Conservation (phyloP, 805 yeast genomes). For the Yarrowia porcina region DNA sequence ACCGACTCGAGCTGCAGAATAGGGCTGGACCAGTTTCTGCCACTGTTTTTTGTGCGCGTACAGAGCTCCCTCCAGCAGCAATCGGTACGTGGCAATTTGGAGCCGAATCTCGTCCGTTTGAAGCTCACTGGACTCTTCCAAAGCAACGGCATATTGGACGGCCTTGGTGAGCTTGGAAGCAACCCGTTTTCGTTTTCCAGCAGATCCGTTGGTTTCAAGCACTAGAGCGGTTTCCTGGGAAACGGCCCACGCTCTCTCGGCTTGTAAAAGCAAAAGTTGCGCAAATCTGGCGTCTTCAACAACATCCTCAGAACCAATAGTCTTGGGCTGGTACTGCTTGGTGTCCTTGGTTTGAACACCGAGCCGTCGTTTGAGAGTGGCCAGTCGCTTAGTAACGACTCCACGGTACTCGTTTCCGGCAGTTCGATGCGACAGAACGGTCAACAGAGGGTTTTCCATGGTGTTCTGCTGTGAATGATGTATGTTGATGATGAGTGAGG, state of each 20-base stretch:
- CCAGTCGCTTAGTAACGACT: constrained; percentile 59
- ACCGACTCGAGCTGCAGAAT: constrained; percentile 59
- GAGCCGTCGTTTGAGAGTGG: constrained; percentile 61
- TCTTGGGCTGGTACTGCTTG: constrained; percentile 53
- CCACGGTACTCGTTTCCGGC: constrained; percentile 52
- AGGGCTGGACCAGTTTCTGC: constrained; percentile 49
- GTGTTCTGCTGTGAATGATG: not conserved
- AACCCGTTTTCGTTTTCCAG: constrained; percentile 50
- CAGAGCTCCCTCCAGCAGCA: constrained; percentile 53
- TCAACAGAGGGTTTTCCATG: constrained; percentile 49
- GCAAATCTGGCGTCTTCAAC: constrained; percentile 52
- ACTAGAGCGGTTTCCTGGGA: constrained; percentile 60
- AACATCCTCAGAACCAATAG: constrained; percentile 50
- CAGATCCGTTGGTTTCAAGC: constrained; percentile 52
- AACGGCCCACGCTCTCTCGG: constrained; percentile 72
- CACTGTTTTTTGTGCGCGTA: constrained; percentile 56
- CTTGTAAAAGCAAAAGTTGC: constrained; percentile 56
- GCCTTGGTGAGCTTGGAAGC: constrained; percentile 68
- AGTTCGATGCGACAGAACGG: constrained; percentile 49
- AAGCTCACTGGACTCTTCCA: constrained; percentile 34
- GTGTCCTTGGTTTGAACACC: constrained; percentile 65
- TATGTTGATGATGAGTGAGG: not conserved
- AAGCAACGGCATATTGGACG: constrained; percentile 43
- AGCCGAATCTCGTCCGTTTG: constrained; percentile 29
- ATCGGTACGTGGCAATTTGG: constrained; percentile 35